phyloP scores from a whole-genome alignment of 2,329 filamentous ascomycete genomes.

The Penicillium sp. region DNA sequence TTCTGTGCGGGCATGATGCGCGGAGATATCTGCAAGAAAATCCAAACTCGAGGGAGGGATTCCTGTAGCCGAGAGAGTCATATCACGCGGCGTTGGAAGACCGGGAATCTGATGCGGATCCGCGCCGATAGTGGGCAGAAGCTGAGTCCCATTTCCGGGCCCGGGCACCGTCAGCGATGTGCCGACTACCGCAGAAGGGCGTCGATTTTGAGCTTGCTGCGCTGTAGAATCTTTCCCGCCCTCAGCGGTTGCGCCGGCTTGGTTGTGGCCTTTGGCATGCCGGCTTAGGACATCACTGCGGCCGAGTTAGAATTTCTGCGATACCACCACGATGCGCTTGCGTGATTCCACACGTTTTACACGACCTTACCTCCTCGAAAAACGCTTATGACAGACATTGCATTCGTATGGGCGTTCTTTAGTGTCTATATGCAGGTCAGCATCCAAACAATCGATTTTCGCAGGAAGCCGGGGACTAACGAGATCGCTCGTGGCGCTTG shows the following conservation, averaged over 20 bases:
- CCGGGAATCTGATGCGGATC: slow-evolving; percentile 15
- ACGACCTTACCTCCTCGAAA: slow-evolving; percentile 48
- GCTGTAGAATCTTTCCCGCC: slow-evolving; percentile 28
- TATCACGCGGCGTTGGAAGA: slow-evolving; percentile 20
- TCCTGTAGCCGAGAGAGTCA: slow-evolving; percentile 28
- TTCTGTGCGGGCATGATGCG: slow-evolving; percentile 31
- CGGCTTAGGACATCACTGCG: slow-evolving; percentile 49
- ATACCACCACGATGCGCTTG: not conserved
- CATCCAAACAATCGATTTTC: not conserved
- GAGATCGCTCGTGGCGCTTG: slow-evolving; percentile 53
- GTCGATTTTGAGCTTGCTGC: slow-evolving; percentile 26
- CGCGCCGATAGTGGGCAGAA: slow-evolving; percentile 13
- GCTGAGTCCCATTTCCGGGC: slow-evolving; percentile 13
- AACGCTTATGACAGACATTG: slow-evolving; percentile 51
- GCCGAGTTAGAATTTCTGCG: slow-evolving; percentile 12
- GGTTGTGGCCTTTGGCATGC: slow-evolving; percentile 50
- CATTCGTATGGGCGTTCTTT: slow-evolving; percentile 54
- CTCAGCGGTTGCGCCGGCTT: slow-evolving; percentile 10
- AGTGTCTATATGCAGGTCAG: slow-evolving; percentile 42
- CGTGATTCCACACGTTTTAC: not conserved
- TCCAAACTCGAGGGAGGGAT: slow-evolving; percentile 38
- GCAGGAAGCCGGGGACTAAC: slow-evolving; percentile 36
- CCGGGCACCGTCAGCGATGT: slow-evolving; percentile 10
- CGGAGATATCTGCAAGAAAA: slow-evolving; percentile 37
- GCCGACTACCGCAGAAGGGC: slow-evolving; percentile 18